phyloP scores from a whole-genome alignment of 768 basidiomycete genomes.

The Boletus huronensis region DNA sequence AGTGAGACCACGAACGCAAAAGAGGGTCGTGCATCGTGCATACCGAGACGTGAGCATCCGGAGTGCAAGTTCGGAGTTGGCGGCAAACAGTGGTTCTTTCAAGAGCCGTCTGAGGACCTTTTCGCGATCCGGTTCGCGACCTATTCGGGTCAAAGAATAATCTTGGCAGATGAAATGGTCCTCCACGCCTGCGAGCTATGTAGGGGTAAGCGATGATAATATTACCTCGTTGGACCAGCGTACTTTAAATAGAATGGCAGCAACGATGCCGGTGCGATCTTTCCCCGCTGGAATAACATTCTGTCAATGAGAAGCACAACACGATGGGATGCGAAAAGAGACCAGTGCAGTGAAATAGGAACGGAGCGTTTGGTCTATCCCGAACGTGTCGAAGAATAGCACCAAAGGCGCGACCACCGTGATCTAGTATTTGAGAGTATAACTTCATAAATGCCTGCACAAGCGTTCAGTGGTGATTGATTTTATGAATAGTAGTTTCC shows the following conservation, averaged over 20 bases:
- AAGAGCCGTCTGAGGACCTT: slow-evolving; percentile 65
- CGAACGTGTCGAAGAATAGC: slow-evolving; percentile 68
- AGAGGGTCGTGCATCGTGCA: not conserved
- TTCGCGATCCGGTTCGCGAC: slow-evolving; percentile 73
- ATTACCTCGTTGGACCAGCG: not conserved
- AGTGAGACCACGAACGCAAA: not conserved
- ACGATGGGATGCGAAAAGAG: not conserved
- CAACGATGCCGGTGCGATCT: slow-evolving; percentile 75
- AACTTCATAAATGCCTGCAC: slow-evolving; percentile 73
- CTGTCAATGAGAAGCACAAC: not conserved
- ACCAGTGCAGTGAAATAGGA: slow-evolving; percentile 77
- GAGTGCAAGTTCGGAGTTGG: slow-evolving; percentile 70
- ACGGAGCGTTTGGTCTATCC: slow-evolving; percentile 62
- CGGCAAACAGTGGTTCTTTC: slow-evolving; percentile 70
- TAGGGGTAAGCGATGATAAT: not conserved
- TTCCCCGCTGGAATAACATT: slow-evolving; percentile 55
- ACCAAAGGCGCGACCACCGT: slow-evolving; percentile 67
- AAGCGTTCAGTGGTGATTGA: not conserved
- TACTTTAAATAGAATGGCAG: slow-evolving; percentile 71
- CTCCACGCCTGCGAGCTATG: slow-evolving; percentile 68
- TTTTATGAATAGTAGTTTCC: not conserved
- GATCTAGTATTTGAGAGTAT: slow-evolving; percentile 77
- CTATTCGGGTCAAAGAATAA: slow-evolving; percentile 74
- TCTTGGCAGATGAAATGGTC: slow-evolving; percentile 64
- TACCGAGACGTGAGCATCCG: slow-evolving; percentile 82